phyloP scores from a whole-genome alignment of 2,329 filamentous ascomycete species.

The Cordyceps farinosa region DNA sequence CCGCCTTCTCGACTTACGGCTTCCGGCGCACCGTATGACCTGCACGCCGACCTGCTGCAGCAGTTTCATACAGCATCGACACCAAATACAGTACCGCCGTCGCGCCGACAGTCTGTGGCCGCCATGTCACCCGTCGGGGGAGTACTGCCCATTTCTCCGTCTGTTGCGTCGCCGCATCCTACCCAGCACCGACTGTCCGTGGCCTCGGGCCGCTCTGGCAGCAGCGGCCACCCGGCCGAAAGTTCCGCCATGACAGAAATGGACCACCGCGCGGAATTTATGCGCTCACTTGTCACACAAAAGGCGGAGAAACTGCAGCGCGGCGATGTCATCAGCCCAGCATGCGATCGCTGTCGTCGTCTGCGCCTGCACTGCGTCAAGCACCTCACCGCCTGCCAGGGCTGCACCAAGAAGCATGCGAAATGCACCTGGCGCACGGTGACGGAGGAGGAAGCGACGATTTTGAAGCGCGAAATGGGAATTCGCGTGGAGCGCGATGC shows the following conservation, averaged over 20 bases:
- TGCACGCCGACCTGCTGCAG: constrained; percentile 54
- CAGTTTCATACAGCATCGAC: constrained; percentile 41
- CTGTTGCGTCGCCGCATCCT: constrained; percentile 24
- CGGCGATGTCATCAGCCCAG: constrained; percentile 72
- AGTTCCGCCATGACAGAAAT: constrained; percentile 27
- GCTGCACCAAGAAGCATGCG: constrained; percentile 86
- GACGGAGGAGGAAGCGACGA: constrained; percentile 61
- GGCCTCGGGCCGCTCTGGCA: constrained; percentile 19
- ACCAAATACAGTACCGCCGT: constrained; percentile 20
- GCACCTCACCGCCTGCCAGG: constrained; percentile 79
- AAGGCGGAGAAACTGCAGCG: constrained; percentile 72
- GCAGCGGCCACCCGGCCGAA: constrained; percentile 20
- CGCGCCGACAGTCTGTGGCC: constrained; percentile 28
- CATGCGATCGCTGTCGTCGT: constrained; percentile 78
- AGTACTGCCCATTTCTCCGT: constrained; percentile 27
- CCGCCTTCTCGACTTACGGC: constrained; percentile 21
- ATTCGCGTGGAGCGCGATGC: constrained; percentile 12
- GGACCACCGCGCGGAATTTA: constrained; percentile 30
- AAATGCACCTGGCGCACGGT: constrained; percentile 84
- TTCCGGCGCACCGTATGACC: constrained; percentile 38
- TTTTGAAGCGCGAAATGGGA: constrained; percentile 29
- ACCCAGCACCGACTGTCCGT: constrained; percentile 18
- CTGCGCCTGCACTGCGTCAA: constrained; percentile 80
- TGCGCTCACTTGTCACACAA: constrained; percentile 61
- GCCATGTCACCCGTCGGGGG: constrained; percentile 25